A percentile compares a stretch with the other conserved stretches of the same genome.
These are phyloP conservation scores for Moesziomyces aphidis DNA, from an alignment of 1,284 basidiomycete species.

Conservation along the genomic window DNA sequence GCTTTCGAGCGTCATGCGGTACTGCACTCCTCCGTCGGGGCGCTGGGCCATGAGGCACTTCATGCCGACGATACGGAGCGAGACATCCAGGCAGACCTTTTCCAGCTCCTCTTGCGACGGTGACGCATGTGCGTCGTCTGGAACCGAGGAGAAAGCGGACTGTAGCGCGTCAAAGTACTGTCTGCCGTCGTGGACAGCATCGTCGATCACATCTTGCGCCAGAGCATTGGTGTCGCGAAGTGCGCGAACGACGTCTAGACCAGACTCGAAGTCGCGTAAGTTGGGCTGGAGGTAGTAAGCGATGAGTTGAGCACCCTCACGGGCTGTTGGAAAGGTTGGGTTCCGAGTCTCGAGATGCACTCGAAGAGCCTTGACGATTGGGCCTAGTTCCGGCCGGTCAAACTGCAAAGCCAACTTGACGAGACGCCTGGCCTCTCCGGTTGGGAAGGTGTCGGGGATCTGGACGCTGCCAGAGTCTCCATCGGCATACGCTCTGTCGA, in stretches of 20 bases:
- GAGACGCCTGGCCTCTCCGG: conserved; percentile 34
- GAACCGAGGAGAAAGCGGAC: neutral
- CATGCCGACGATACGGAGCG: conserved; percentile 34
- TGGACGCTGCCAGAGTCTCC: neutral
- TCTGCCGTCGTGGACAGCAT: conserved; percentile 30
- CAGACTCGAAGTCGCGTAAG: conserved; percentile 30
- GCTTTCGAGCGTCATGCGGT: conserved; percentile 34
- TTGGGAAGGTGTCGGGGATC: conserved; percentile 26
- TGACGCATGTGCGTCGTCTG: neutral
- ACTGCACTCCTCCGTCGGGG: conserved; percentile 29
- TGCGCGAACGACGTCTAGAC: conserved; percentile 34
- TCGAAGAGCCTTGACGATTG: conserved; percentile 30
- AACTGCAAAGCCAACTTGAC: conserved; percentile 20
- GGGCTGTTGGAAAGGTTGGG: conserved; percentile 35
- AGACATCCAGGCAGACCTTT: conserved; percentile 31
- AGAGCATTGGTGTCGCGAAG: conserved; percentile 38
- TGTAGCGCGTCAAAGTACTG: conserved; percentile 14
- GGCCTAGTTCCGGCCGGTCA: conserved; percentile 20
- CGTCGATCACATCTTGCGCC: conserved; percentile 27
- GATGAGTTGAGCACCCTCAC: conserved; percentile 37
- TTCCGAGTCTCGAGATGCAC: conserved; percentile 27
- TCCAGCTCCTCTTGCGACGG: conserved; percentile 18
- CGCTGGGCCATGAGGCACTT: conserved; percentile 26
- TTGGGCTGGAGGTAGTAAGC: conserved; percentile 36
- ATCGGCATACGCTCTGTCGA: neutral